Percentiles rank a stretch among this genome's conserved stretches.
phyloP scores from a whole-genome alignment of 192 early-diverging fungal genomes.

The Umbelopsis isabellina region DNA sequence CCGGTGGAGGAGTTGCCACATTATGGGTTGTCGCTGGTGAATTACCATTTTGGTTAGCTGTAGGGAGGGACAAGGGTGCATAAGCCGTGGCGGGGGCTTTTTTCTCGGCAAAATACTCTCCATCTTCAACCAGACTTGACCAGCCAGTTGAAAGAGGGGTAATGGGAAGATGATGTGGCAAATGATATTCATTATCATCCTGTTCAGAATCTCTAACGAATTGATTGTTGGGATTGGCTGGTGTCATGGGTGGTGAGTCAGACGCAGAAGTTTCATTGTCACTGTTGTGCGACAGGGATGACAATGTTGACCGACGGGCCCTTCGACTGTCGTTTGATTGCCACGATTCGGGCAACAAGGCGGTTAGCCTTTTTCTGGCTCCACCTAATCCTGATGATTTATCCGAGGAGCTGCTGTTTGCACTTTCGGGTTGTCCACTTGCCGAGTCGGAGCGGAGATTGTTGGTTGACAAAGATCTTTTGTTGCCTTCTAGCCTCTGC shows the following conservation, averaged over 20 bases:
- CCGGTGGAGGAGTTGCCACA: not conserved
- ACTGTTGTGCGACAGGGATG: slow-evolving; percentile 17
- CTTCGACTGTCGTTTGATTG: not conserved
- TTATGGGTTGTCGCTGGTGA: not conserved
- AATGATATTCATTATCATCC: not conserved
- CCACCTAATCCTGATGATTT: not conserved
- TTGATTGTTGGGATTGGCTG: not conserved
- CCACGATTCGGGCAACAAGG: slow-evolving; percentile 9
- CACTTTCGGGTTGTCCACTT: not conserved
- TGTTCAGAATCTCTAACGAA: not conserved
- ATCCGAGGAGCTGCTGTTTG: not conserved
- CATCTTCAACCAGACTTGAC: not conserved
- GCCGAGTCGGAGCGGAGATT: slow-evolving; percentile 12
- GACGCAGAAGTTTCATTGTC: slow-evolving; percentile 19
- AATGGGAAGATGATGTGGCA: not conserved
- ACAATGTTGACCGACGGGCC: not conserved
- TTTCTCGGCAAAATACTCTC: slow-evolving; percentile 12
- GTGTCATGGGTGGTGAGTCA: not conserved
- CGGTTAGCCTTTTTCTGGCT: not conserved
- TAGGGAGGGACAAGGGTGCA: not conserved
- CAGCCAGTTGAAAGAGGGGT: not conserved
- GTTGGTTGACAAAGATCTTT: slow-evolving; percentile 19
- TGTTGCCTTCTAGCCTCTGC: not conserved
- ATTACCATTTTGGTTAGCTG: slow-evolving; percentile 9
- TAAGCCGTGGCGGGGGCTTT: not conserved